Evolutionary conservation across 2,329 filamentous ascomycete species (phyloP), one percentile per base, ranked within the genome.

Genomic region (Pseudocercospora fuligena): DNA sequence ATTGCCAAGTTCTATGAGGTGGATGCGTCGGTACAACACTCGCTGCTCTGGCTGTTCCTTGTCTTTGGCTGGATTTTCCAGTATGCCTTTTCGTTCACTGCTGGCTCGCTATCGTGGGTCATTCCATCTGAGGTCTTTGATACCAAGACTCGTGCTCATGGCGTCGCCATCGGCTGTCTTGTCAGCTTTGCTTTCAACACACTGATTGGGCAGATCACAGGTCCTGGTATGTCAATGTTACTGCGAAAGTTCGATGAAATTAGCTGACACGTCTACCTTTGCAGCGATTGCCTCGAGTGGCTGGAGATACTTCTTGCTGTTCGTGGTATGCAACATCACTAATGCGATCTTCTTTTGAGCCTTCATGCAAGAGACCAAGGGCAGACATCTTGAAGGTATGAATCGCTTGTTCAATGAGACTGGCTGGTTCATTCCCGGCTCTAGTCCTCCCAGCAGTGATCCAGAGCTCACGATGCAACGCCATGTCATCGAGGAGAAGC

Each of bases 331-430:
- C 63, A 74, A 74, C 57, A 19, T 72, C 19, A 71, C 65, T 3
- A 75, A 74, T 57, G 73, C 73, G 2, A 19, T 75, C 2, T 75
- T 73, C 70, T 87, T 89, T 62, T 90, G 84, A 82, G 87, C 89
- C 79, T 85, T 89, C 68, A 83, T 90, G 27, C 90, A 90, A 0
- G 90, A 92, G 79, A 92, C 90, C 5, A 92, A 92, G 80, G 89
- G 89, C 16, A 62, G 70, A 4, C 66, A 66, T 31, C 61, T 76
- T n/a, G 74, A 75, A 51, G 72, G 72, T n/a, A 64, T 66, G 25
- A 61, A 51, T 47, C 11, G 14, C n/a, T 33, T 61, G 40, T 61
- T 61, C 59, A 58, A 21, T 9, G 14, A 23, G 23, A 58, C 54
- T 11, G 29, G 54, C 21, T 58, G 54, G 54, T 58, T 58, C 19